These are phyloP conservation scores for Talaromyces sp. DNA, from an alignment of 2,329 filamentous ascomycete species.

Conservation along the genomic window DNA sequence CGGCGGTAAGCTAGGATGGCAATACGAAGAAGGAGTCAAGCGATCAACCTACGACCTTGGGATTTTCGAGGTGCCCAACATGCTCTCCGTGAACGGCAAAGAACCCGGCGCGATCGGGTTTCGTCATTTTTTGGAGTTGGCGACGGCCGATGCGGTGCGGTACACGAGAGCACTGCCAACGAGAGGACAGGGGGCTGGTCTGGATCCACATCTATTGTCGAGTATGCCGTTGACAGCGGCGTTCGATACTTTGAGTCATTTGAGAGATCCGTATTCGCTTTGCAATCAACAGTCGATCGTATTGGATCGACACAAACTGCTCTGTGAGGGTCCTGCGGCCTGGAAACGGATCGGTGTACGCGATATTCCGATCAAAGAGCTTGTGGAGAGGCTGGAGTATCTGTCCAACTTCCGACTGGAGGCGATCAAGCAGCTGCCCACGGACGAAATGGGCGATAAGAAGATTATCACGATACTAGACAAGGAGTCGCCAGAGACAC, in stretches of 20 bases:
- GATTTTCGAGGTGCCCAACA: constrained; percentile 48
- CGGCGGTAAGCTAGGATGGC: constrained; percentile 22
- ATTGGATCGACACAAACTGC: constrained; percentile 35
- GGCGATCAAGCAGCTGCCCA: constrained; percentile 22
- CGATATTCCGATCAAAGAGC: constrained; percentile 31
- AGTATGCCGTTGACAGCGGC: constrained; percentile 29
- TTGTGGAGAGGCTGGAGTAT: constrained; percentile 35
- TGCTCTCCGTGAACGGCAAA: constrained; percentile 44
- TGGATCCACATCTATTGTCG: constrained; percentile 22
- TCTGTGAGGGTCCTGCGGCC: constrained; percentile 36
- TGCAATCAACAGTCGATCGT: constrained; percentile 32
- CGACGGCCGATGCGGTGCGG: constrained; percentile 37
- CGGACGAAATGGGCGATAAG: constrained; percentile 21
- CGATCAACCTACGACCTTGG: constrained; percentile 43
- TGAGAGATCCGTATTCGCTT: constrained; percentile 35
- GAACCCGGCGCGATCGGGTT: constrained; percentile 48
- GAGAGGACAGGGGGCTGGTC: constrained; percentile 20
- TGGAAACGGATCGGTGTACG: constrained; percentile 44
- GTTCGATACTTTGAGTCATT: constrained; percentile 34
- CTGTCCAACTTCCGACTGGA: constrained; percentile 35
- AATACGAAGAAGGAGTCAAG: constrained; percentile 26
- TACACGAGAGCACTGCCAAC: constrained; percentile 25
- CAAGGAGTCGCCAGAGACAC: constrained; percentile 29
- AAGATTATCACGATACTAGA: constrained; percentile 36
- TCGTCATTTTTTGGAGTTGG: constrained; percentile 47